Percentiles rank a stretch among this genome's conserved stretches.
Conservation (phyloP, 805 yeast genomes). For the Candida pseudofarinosa region DNA sequence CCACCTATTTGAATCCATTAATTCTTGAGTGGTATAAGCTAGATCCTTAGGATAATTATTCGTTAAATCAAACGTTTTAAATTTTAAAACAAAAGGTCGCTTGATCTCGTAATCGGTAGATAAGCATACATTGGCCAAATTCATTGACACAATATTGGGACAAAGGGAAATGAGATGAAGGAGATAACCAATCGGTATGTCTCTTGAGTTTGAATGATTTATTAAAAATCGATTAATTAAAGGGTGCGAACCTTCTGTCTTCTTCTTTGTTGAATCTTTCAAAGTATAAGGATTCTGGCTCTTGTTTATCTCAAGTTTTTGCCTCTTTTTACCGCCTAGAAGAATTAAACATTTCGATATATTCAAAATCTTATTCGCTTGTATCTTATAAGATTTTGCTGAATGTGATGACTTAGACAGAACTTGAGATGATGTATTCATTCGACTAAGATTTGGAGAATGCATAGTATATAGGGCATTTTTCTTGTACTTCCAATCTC, state of each 20-base stretch:
- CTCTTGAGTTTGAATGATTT: constrained; percentile 65
- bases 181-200: constrained; percentile 74
- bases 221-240: constrained; percentile 54
- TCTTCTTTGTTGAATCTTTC: background rate
- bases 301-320: constrained; percentile 5
- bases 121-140: constrained; percentile 59
- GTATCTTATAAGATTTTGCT: constrained; percentile 12
- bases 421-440: constrained; percentile 14
- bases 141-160: constrained; percentile 50
- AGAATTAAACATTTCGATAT: constrained; percentile 18
- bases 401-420: constrained; percentile 15
- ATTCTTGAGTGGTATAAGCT: constrained; percentile 18
- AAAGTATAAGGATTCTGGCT: constrained; percentile 1
- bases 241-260: constrained; percentile 45
- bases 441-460: constrained; percentile 14
- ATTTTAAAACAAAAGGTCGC: constrained; percentile 31
- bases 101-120: constrained; percentile 62
- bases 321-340: constrained; percentile 16
- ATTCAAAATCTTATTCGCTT: constrained; percentile 8
- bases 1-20: constrained; percentile 10
- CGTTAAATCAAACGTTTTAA: constrained; percentile 35
- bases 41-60: constrained; percentile 34
- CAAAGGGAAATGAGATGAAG: constrained; percentile 68
- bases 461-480: constrained; percentile 57
- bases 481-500: constrained; percentile 81